These are phyloP conservation scores for Nemania abortiva DNA, from an alignment of 2,329 filamentous ascomycete species.

Conservation along the genomic window DNA sequence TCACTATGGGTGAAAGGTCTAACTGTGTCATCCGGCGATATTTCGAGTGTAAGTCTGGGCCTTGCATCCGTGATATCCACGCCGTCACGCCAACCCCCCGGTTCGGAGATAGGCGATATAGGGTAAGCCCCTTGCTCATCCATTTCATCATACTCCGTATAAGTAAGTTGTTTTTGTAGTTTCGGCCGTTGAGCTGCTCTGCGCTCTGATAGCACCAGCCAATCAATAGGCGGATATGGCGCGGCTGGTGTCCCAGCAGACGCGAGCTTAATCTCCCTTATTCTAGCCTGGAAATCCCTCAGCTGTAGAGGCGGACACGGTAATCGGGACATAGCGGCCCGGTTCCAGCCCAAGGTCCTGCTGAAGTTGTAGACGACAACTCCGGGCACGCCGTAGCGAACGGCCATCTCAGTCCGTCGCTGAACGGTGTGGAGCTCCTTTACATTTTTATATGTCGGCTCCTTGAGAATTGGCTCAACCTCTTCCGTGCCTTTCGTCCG, in stretches of 20 bases:
- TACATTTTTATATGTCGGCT: constrained; percentile 39
- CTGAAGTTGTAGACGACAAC: constrained; percentile 43
- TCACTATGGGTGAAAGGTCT: neutral
- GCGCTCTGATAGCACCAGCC: constrained; percentile 33
- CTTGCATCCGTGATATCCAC: constrained; percentile 11
- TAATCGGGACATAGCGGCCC: constrained; percentile 8
- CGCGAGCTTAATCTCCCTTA: neutral
- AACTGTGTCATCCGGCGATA: neutral
- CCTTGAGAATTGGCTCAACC: constrained; percentile 38
- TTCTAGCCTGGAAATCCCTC: constrained; percentile 9
- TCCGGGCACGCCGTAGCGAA: constrained; percentile 38
- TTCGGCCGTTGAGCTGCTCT: neutral
- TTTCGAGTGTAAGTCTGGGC: neutral
- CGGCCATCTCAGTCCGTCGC: constrained; percentile 35
- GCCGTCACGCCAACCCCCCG: constrained; percentile 34
- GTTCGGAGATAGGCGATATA: constrained; percentile 34
- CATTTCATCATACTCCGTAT: neutral
- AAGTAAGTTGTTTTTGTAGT: neutral
- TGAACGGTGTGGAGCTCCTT: constrained; percentile 36
- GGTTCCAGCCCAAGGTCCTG: constrained; percentile 41
- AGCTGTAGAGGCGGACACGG: constrained; percentile 43
- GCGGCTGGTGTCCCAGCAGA: neutral
- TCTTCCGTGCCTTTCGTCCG: constrained; percentile 40
- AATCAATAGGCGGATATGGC: constrained; percentile 34
- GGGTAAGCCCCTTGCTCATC: neutral